Percentiles rank a stretch among this genome's conserved stretches.
Evolutionary conservation across 2,329 filamentous ascomycete genomes (phyloP).

Genomic region (Nakataea oryzae): DNA sequence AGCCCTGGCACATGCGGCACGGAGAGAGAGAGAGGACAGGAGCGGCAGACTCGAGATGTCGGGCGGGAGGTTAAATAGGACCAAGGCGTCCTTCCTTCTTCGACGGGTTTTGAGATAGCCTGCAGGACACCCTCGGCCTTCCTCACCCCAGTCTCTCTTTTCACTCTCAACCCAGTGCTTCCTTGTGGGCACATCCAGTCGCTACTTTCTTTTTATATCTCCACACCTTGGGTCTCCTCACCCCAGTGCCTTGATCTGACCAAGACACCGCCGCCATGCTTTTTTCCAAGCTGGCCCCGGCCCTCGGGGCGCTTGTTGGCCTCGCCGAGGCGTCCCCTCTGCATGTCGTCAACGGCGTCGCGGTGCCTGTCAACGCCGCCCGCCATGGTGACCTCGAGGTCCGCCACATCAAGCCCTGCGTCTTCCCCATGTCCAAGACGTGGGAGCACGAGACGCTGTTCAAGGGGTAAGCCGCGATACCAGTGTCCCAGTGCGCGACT

Average conservation of each 20-base stretch:
- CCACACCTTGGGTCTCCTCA: background rate
- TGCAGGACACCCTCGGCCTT: background rate
- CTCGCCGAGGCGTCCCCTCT: conserved; percentile 7
- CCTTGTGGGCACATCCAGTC: background rate
- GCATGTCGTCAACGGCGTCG: background rate
- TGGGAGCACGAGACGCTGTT: conserved; percentile 11
- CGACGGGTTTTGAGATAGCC: background rate
- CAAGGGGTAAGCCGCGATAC: conserved; percentile 11
- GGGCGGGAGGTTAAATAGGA: background rate
- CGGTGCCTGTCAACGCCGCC: background rate
- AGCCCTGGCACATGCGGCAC: background rate
- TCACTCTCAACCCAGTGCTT: background rate
- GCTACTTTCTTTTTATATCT: background rate
- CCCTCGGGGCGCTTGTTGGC: conserved; percentile 8
- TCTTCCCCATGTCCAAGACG: conserved; percentile 9
- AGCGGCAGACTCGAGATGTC: too few relatives aligned
- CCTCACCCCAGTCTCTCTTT: background rate
- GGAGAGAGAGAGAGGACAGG: background rate
- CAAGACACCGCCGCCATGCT: conserved; percentile 5
- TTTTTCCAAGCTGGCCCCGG: conserved; percentile 6
- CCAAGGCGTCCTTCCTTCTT: background rate
- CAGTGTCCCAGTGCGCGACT: too few relatives aligned
- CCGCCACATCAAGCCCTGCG: background rate
- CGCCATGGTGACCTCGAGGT: conserved; percentile 1
- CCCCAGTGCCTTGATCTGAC: background rate